phyloP scores from a whole-genome alignment of 179 eudicot species.

The Heliamphora pulchella region DNA sequence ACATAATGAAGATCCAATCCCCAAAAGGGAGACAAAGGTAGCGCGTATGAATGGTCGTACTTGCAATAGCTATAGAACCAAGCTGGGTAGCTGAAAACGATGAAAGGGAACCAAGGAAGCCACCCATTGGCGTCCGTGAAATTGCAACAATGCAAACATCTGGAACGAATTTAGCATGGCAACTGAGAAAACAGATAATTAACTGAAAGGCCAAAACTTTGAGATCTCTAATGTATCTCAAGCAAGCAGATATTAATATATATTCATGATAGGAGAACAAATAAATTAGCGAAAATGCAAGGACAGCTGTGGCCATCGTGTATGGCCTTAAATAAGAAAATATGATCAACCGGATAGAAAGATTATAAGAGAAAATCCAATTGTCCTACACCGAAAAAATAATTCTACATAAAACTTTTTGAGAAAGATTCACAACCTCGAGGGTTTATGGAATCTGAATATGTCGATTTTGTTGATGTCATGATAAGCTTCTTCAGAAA shows the following conservation, averaged over 20 bases:
- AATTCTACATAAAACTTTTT: not conserved
- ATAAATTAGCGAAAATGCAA: not conserved
- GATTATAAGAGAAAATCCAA: not conserved
- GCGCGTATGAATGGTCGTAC: constrained; percentile 32
- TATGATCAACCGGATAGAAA: not conserved
- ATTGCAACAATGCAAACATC: constrained; percentile 92
- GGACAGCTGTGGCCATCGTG: not conserved
- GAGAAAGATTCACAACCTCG: constrained; percentile 22
- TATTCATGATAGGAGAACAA: not conserved
- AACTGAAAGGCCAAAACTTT: constrained; percentile 3
- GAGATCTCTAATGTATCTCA: not conserved
- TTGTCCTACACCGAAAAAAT: not conserved
- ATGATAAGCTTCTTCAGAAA: constrained; percentile 5
- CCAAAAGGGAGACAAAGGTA: not conserved
- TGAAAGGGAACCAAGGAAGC: constrained; percentile 85
- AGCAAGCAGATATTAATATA: not conserved
- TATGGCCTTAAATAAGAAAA: not conserved
- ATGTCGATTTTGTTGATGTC: constrained; percentile 17
- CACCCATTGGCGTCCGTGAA: constrained; percentile 97
- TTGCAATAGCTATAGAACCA: constrained; percentile 72
- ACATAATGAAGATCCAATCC: not conserved
- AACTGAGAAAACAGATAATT: not conserved
- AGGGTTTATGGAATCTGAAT: constrained; percentile 25
- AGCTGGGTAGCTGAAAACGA: constrained; percentile 88
- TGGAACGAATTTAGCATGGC: constrained; percentile 15